A percentile compares a stretch with the other conserved stretches of the same genome.
Conservation (phyloP, 345 rosid genomes). For the Cochlearia excelsa region DNA sequence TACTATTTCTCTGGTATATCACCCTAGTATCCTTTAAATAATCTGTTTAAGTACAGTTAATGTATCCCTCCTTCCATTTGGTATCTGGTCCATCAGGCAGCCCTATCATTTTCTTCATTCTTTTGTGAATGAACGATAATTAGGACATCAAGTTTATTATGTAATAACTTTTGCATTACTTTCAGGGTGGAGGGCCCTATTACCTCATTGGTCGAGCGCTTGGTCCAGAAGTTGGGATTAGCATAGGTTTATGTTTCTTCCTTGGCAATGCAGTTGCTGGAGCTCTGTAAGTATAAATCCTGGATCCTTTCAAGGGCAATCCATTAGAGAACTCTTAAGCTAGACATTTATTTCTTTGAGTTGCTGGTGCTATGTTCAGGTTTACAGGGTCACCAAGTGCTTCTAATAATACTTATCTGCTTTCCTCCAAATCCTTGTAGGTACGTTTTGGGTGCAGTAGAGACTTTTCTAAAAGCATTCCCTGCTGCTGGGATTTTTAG, state of each 20-base stretch:
- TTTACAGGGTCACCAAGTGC: conserved; percentile 22
- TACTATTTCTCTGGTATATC: conserved; percentile 7
- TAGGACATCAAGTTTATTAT: conserved; percentile 14
- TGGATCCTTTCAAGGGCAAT: conserved; percentile 25
- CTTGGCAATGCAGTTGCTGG: conserved; percentile 99
- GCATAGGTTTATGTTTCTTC: conserved; percentile 98
- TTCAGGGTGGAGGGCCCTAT: conserved; percentile 90
- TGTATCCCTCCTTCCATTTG: too few relatives aligned
- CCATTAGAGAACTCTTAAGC: not conserved
- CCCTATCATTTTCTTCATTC: conserved; percentile 8
- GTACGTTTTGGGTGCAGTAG: conserved; percentile 98
- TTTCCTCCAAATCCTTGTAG: conserved; percentile 39
- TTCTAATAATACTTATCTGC: not conserved
- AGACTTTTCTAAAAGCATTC: conserved; percentile 91
- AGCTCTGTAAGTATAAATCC: conserved; percentile 78
- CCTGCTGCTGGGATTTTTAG: conserved; percentile 96
- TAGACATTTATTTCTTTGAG: too few relatives aligned
- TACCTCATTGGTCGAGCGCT: conserved; percentile 99
- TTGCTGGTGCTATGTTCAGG: not conserved
- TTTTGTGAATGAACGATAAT: conserved; percentile 9
- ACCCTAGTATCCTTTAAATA: conserved; percentile 6
- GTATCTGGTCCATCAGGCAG: too few relatives aligned
- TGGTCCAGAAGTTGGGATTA: conserved; percentile 99
- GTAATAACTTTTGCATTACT: conserved; percentile 17
- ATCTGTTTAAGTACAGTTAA: too few relatives aligned